These are phyloP conservation scores for Suillus fuscotomentosus DNA, from an alignment of 768 basidiomycete species.

Conservation along the genomic window DNA sequence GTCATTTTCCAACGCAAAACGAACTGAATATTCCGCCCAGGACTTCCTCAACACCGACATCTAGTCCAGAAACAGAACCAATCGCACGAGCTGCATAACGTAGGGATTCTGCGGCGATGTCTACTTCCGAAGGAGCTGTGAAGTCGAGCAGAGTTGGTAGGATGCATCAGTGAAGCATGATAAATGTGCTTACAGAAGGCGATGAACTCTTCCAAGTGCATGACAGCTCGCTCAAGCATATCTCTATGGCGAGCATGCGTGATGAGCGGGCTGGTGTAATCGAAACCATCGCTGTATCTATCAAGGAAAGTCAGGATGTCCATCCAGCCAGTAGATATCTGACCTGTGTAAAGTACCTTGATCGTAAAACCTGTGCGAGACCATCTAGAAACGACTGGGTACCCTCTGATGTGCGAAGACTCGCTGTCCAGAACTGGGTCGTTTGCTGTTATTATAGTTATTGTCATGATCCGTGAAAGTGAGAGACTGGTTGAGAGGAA, in stretches of 20 bases:
- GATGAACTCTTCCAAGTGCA: constrained; percentile 29
- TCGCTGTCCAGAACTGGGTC: constrained; percentile 51
- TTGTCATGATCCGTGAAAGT: background rate
- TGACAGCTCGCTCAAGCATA: constrained; percentile 66
- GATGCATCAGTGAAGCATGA: background rate
- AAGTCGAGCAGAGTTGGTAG: constrained; percentile 7
- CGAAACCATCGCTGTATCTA: background rate
- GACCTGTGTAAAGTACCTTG: constrained; percentile 37
- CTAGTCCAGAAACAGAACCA: constrained; percentile 75
- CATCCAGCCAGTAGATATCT: background rate
- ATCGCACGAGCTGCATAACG: constrained; percentile 82
- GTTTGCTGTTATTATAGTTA: no score
- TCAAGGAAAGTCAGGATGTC: background rate
- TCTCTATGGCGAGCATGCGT: constrained; percentile 79
- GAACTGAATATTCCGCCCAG: constrained; percentile 80
- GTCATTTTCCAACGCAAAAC: constrained; percentile 87
- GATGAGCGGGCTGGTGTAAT: constrained; percentile 51
- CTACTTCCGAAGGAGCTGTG: constrained; percentile 68
- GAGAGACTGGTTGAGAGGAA: background rate
- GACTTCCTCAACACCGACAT: constrained; percentile 79
- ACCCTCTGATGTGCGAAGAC: constrained; percentile 59
- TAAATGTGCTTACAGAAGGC: constrained; percentile 25
- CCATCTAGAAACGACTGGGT: constrained; percentile 57
- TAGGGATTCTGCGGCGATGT: constrained; percentile 83
- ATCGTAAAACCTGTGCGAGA: constrained; percentile 50